Conservation (phyloP, 495 filamentous ascomycete species). For the Aspergillus campestris region DNA sequence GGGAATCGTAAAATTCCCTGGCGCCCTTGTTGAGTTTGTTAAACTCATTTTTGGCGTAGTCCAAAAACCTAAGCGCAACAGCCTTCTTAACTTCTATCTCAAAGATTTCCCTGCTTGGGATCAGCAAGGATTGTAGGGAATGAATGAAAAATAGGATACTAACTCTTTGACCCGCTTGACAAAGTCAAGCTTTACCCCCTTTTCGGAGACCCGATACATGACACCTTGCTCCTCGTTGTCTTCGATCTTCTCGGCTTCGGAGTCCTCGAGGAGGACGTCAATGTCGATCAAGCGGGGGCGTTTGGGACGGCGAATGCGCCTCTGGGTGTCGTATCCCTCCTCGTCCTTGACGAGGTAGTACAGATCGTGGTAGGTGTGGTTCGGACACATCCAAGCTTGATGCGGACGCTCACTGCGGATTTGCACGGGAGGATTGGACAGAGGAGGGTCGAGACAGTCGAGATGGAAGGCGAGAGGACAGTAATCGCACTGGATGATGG, state of each 20-base stretch:
- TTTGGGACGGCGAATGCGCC: slow-evolving; percentile 48
- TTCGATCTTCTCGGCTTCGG: slow-evolving; percentile 45
- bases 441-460: slow-evolving; percentile 81
- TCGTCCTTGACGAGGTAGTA: slow-evolving; percentile 31
- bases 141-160: slow-evolving; percentile 4
- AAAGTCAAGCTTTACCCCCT: slow-evolving; percentile 75
- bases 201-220: slow-evolving; percentile 58
- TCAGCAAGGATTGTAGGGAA: slow-evolving; percentile 3
- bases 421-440: slow-evolving; percentile 62
- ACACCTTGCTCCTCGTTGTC: slow-evolving; percentile 47
- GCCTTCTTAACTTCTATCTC: slow-evolving; percentile 10
- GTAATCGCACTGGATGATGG: slow-evolving; percentile 73
- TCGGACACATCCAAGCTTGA: slow-evolving; percentile 80
- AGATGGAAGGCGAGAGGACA: slow-evolving; percentile 80
- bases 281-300: slow-evolving; percentile 68
- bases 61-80: slow-evolving; percentile 12
- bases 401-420: slow-evolving; percentile 35
- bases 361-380: slow-evolving; percentile 63
- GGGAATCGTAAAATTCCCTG: slow-evolving; percentile 14
- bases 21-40: slow-evolving; percentile 17
- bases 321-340: slow-evolving; percentile 39
- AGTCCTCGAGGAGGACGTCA: slow-evolving; percentile 50
- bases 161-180: slow-evolving; percentile 30
- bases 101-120: slow-evolving; percentile 12
- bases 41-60: slow-evolving; percentile 16